phyloP scores from a whole-genome alignment of 78 protist genomes.

The Tieghemostelium lacteum region DNA sequence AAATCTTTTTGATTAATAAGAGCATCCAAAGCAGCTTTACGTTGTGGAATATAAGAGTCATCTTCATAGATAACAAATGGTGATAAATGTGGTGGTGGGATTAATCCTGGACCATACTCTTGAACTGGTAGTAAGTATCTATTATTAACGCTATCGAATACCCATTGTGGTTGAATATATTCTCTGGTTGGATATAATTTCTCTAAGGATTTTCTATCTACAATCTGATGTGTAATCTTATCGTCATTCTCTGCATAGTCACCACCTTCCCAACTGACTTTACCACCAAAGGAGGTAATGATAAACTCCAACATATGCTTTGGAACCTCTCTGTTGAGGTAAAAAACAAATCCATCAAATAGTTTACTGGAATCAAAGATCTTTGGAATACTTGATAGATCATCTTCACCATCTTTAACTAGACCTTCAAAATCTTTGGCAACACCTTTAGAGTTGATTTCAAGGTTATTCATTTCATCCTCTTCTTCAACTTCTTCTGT shows the following conservation, averaged over 20 bases:
- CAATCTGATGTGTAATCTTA: constrained; percentile 84
- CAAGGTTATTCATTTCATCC: constrained; percentile 7
- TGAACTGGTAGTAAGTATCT: constrained; percentile 56
- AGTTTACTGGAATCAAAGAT: constrained; percentile 21
- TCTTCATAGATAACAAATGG: constrained; percentile 91
- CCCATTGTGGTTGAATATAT: constrained; percentile 98
- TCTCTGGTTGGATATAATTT: constrained; percentile 26
- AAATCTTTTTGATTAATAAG: constrained; percentile 62
- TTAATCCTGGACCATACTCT: constrained; percentile 74
- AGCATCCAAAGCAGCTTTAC: constrained; percentile 54
- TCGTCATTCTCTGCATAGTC: constrained; percentile 28
- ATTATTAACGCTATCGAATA: constrained; percentile 93
- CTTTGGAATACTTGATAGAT: constrained; percentile 2
- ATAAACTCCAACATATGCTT: constrained; percentile 78
- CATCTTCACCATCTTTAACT: constrained; percentile 20
- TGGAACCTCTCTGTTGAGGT: constrained; percentile 87
- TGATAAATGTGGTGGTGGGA: constrained; percentile 96
- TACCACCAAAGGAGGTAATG: constrained; percentile 87
- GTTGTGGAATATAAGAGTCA: constrained; percentile 61
- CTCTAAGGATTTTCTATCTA: constrained; percentile 50
- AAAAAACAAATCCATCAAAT: constrained; percentile 55
- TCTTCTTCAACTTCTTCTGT: constrained; percentile 33
- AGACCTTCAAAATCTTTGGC: constrained; percentile 36
- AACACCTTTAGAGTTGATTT: constrained; percentile 30
- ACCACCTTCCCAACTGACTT: constrained; percentile 75